Conservation (phyloP, 345 rosid species). For the Euphorbia peplus region DNA sequence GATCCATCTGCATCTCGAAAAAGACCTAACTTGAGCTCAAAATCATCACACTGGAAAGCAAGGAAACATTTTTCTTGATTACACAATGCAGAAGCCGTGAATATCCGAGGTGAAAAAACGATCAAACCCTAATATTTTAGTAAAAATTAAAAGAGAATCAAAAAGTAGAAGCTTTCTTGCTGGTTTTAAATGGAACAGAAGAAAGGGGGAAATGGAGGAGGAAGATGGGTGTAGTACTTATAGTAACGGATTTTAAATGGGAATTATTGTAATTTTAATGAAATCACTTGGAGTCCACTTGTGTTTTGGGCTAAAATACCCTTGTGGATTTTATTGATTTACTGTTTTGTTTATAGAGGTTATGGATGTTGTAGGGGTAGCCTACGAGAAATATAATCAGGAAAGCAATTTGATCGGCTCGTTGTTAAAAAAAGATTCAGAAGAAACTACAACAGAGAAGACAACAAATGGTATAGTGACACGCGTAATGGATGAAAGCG, state of each 20-base stretch:
- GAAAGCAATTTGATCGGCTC: background rate
- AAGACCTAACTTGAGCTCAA: slow-evolving; percentile 32
- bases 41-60: slow-evolving; percentile 15
- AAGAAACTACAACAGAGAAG: background rate
- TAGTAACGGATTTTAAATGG: slow-evolving; percentile 18
- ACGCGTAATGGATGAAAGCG: background rate
- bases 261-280: background rate
- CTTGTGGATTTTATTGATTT: background rate
- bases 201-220: background rate
- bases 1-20: slow-evolving; percentile 40
- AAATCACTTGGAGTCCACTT: background rate
- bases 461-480: background rate
- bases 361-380: background rate
- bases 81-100: background rate
- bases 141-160: background rate
- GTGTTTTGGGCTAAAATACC: slow-evolving; percentile 2
- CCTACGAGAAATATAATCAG: background rate
- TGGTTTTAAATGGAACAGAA: slow-evolving; percentile 8
- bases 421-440: background rate
- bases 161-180: background rate
- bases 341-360: background rate
- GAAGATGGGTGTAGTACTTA: slow-evolving; percentile 6
- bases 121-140: background rate
- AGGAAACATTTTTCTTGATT: background rate
- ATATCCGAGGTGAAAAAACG: background rate